Evolutionary conservation across 2,329 filamentous ascomycete species (phyloP), one percentile per base, ranked within the genome.

Genomic region (Microcyclosporella mali): DNA sequence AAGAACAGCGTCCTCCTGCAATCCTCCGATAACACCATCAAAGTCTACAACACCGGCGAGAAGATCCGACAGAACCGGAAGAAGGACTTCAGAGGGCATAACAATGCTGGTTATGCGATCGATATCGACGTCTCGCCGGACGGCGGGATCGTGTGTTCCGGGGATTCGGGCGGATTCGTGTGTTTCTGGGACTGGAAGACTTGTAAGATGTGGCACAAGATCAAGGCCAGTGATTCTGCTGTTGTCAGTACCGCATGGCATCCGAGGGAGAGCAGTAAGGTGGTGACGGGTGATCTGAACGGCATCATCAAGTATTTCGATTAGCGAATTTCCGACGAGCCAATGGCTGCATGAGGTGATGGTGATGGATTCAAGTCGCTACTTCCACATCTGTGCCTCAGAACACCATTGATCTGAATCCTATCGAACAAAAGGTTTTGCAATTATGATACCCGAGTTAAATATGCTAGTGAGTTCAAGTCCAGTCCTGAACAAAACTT

Each of bases 131-230:
- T 94, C 61, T 88, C 82, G 57, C 87, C 89, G 1, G 92, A 97
- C 63, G 92, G 92, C 0, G 88, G 94, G 61, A 94, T 95, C 64
- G 73, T 98, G 41, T 84, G 81, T 15, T 85, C 79, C 14, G 92
- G 92, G 49, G 92, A 98, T 65, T 86, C 81, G 39, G 88, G 79
- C 12, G 92, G 94, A 28, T 95, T 79, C 59, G 81, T 95, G 36
- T 94, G 86, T 67, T 95, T 97, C 70, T 98, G 89, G 88, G 92
- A 97, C 67, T 98, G 89, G 87, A 98, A 98, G 78, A 95, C 88
- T 30, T 94, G 90, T 66, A 97, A 95, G 70, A 90, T 98, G 88
- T 95, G 88, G 68, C 88, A 95, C 69, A 97, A 97, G 75, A 80
- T 98, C 52, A 79, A 85, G 67, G 89, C 88, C 17, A 81, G 86